A percentile compares a stretch with the other conserved stretches of the same genome.
Conservation (phyloP, 768 basidiomycete genomes). For the Pleurotus citrinopileatus region DNA sequence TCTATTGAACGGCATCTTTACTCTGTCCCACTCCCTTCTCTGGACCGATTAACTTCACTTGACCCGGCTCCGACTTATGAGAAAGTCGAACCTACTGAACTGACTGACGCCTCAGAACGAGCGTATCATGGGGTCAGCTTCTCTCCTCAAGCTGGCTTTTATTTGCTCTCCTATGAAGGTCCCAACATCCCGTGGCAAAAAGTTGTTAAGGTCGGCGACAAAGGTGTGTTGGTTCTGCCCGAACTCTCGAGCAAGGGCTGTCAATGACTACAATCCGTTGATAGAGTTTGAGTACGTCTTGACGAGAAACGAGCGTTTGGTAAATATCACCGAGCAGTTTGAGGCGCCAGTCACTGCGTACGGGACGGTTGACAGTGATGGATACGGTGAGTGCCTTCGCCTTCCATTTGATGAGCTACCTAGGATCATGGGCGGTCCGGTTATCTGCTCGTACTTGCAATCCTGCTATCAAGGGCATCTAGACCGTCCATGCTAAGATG, state of each 20-base stretch:
- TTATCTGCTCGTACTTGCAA: too few species aligned
- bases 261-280: background rate
- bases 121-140: conserved; percentile 70
- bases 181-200: conserved; percentile 88
- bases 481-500: too few species aligned
- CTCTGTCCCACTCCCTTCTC: conserved; percentile 67
- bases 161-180: conserved; percentile 75
- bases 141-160: conserved; percentile 85
- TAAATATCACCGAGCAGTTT: conserved; percentile 61
- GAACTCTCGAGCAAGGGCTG: background rate
- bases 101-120: conserved; percentile 42
- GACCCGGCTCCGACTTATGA: conserved; percentile 47
- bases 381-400: conserved; percentile 59
- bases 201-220: conserved; percentile 37
- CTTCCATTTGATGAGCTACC: background rate
- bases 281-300: conserved; percentile 64
- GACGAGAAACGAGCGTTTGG: conserved; percentile 67
- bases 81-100: conserved; percentile 36
- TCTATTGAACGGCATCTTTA: conserved; percentile 85
- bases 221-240: background rate
- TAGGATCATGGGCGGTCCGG: conserved; percentile 15
- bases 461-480: too few species aligned
- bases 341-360: conserved; percentile 68
- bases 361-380: conserved; percentile 76
- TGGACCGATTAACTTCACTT: conserved; percentile 27